Base-by-base conservation (phyloP, 805 yeast genomes). In the Yarrowia sp. region DNA sequence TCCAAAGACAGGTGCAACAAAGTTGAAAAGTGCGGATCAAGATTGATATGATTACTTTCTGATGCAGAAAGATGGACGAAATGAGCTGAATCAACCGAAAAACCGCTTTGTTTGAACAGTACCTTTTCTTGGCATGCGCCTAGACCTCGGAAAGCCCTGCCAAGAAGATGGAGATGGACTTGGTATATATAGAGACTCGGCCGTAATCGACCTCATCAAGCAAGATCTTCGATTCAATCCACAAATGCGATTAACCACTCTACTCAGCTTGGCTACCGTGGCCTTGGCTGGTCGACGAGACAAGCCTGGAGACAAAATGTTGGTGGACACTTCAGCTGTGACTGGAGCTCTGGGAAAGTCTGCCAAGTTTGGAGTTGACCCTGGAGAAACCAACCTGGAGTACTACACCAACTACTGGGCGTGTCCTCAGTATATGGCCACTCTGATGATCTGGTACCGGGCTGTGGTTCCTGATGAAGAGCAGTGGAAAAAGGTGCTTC, bases 341-440 rank as follows among this genome's bases (percentile, higher is more conserved):
- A 7, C 24, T 35, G 44, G 43, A 52, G 58, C 43, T 7, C 44
- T 35, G 22, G 44, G 35, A 3, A 26, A 26, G 32, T 10, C 51
- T 4, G 51, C 17, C 59, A 35, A 36, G 24, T 52, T 52, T 17
- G 91, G 95, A 93, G 70, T 77, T 33, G 86, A 90, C 2, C 90
- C 91, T 22, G 73, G 78, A 40, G 79, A 90, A 49, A 77, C 77
- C 48, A 91, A 91, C 73, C 96, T 96, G 10, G 83, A 79, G 66
- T 91, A 97, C 76, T 78, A 76, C 28, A 68, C 70, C 17, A 69
- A 75, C 35, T 22, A 36, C 44, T 52, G 43, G 44, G 33, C 32
- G 3, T 44, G 51, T 44, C 51, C 51, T n/a, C 40, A 35, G 44
- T 52, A 35, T n/a, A 52, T 52, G 32, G 40, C 36, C 17, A n/a